Evolutionary conservation across 352 stramenopile species (phyloP), one percentile per base, ranked within the genome.

Genomic region (Chrysophaeum taylorii): DNA sequence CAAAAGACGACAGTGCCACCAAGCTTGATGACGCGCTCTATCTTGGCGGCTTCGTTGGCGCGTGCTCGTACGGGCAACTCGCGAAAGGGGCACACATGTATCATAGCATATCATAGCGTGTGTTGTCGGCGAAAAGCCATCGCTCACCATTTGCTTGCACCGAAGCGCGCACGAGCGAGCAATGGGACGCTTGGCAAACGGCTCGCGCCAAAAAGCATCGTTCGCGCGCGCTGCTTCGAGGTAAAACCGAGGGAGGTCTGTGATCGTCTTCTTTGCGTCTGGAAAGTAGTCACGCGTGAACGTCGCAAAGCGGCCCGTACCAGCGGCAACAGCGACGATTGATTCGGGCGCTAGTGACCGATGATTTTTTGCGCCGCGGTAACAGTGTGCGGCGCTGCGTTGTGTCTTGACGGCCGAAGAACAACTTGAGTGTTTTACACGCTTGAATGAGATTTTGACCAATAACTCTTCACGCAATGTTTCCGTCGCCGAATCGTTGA

Each of bases 61-160:
- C 68, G 68, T 29, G 62, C 66, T 21, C 70, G 41, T 21, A 36
- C 2, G 1, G 76, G 76, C 4, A 81, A 39, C 50, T 81, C 76
- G 70, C 79, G 76, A 53, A 77, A 81, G 15, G 79, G 61, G 38
- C 79, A 81, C 0, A 81, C 66, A 37, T 68, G 76, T 18, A 73
- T 36, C 0, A 81, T 74, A 27, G 64, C 72, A 81, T 74, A 27
- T 61, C 72, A 69, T 81, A 74, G 54, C 78, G 75, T 9, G 70
- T 68, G 35, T 71, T 45, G 42, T 78, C 74, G n/a, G 43, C 33
- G 60, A 78, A 78, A 21, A 73, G 76, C 21, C 79, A 54, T 36
- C 71, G n/a, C 67, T 81, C 76, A 0, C 71, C 76, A 27, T 76
- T 60, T 14, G 71, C 75, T 45, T 79, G 76, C 1, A 79, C 62